phyloP scores from a whole-genome alignment of 2,329 filamentous ascomycete species.

The Penicillium polonicum region DNA sequence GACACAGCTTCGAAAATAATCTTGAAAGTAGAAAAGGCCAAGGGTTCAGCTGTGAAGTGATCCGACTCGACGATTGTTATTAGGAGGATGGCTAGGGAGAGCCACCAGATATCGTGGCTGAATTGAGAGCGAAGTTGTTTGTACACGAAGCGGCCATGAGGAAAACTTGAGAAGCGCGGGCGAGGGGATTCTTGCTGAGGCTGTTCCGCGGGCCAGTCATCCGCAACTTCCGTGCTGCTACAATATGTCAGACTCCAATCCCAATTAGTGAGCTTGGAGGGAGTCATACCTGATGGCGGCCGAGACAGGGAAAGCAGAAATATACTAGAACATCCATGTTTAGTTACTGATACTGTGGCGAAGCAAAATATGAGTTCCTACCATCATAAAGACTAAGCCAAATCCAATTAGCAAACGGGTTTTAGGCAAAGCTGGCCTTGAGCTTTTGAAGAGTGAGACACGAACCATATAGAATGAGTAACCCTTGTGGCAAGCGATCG shows the following conservation, averaged over 20 bases:
- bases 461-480: not conserved
- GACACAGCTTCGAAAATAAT: not conserved
- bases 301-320: not conserved
- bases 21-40: not conserved
- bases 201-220: not conserved
- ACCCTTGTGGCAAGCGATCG: not conserved
- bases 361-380: not conserved
- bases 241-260: not conserved
- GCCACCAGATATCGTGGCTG: not conserved
- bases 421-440: not conserved
- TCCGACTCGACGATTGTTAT: not conserved
- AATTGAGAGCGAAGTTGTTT: not conserved
- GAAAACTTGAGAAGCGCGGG: not conserved
- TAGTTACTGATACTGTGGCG: not conserved
- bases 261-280: not conserved
- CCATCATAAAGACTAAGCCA: not conserved
- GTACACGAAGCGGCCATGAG: not conserved
- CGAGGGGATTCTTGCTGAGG: not conserved
- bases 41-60: not conserved
- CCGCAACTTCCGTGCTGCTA: not conserved
- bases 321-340: not conserved
- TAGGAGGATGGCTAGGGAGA: not conserved
- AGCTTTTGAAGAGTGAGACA: not conserved
- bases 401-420: not conserved
- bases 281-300: not conserved